Base-by-base conservation (phyloP, 495 filamentous ascomycete species). In the Trichoderma orchidacearum region DNA sequence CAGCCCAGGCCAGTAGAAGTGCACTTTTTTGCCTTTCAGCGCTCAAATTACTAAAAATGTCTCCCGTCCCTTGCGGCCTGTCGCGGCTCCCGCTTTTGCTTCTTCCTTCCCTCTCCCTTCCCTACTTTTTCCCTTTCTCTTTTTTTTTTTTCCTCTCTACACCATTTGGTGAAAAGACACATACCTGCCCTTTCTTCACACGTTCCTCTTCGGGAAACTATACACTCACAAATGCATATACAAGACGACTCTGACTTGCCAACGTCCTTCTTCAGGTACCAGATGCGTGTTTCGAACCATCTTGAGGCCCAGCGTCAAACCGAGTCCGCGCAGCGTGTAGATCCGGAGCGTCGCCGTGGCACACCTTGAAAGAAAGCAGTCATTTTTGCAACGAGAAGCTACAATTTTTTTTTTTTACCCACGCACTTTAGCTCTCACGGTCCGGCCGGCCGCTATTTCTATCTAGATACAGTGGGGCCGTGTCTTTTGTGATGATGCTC, bases 341-440 rank as follows among this genome's bases (percentile, higher is more conserved):
- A 76, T 71, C 71, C 72, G 34, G 67, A 74, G 69, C 75, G 75
- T 59, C 75, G 75, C 60, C 72, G 73, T n/a, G 73, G 73, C 62
- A 62, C 68, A 62, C 68, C 72, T 62, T 77, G 71, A 75, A 65
- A 63, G 55, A 56, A 60, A 64, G 61, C 62, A 62, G 63, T 58
- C n/a, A n/a, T n/a, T n/a, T 59, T 57, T 62, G 58, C 65, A 23
- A 56, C 55, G 55, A 55, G 58, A 57, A 36, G 57, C 50, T 30
- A 61, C 23, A 30, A 13, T 8, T 23, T 59, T 57, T 35, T 62
- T n/a, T n/a, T n/a, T n/a, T n/a, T n/a, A n/a, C n/a, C n/a, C n/a
- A n/a, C n/a, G n/a, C n/a, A n/a, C n/a, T n/a, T n/a, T n/a, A n/a
- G n/a, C n/a, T n/a, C n/a, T n/a, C n/a, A n/a, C n/a, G n/a, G n/a